Conservation (phyloP, 495 filamentous ascomycete genomes). For the Penicillium ucsense region DNA sequence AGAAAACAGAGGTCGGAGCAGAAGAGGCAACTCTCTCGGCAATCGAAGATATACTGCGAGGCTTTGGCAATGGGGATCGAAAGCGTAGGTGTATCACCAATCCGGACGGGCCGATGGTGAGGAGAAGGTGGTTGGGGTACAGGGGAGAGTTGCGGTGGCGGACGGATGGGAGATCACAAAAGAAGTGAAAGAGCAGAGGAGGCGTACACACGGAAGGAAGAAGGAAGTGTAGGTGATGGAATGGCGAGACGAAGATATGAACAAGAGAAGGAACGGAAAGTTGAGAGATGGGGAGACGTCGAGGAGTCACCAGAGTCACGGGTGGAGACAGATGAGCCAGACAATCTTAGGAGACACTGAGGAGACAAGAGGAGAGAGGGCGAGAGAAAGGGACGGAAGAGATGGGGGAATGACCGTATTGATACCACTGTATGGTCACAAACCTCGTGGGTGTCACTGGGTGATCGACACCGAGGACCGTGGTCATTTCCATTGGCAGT, state of each 20-base stretch:
- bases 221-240: not conserved
- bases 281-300: conserved; percentile 6
- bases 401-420: conserved; percentile 2
- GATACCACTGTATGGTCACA: not conserved
- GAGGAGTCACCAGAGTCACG: conserved; percentile 15
- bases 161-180: conserved; percentile 18
- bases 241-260: conserved; percentile 7
- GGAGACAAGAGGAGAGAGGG: conserved; percentile 10
- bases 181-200: conserved; percentile 10
- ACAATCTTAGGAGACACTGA: not conserved
- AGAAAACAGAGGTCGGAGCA: not conserved
- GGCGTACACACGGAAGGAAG: conserved; percentile 1
- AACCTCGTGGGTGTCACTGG: conserved; percentile 6
- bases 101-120: conserved; percentile 1
- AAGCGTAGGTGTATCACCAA: not conserved
- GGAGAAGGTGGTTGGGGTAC: conserved; percentile 6
- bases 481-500: conserved; percentile 6
- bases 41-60: not conserved
- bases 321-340: conserved; percentile 12
- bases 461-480: conserved; percentile 2
- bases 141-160: conserved; percentile 9
- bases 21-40: conserved; percentile 1
- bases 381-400: conserved; percentile 9
- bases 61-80: conserved; percentile 4
- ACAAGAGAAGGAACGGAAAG: conserved; percentile 5